phyloP scores from a whole-genome alignment of 2,329 filamentous ascomycete species.

The Fusarium proliferatum region DNA sequence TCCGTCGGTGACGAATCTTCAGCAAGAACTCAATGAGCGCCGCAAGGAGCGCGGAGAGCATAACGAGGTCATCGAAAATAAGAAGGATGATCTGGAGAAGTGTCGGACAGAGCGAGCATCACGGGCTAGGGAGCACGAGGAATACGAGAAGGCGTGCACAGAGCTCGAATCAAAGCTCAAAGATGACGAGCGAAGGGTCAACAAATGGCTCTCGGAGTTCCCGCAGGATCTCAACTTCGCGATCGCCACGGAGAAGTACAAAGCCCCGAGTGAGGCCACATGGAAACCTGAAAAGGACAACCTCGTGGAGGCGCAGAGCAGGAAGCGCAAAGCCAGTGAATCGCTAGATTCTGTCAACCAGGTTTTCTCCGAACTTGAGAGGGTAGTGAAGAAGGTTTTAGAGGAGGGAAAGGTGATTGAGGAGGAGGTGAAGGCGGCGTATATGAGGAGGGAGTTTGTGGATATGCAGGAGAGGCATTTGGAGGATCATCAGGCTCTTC shows the following conservation, averaged over 20 bases:
- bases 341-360: not conserved
- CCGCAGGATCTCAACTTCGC: not conserved
- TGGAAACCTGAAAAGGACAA: not conserved
- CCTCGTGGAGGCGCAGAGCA: not conserved
- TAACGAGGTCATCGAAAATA: not conserved
- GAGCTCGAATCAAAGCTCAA: not conserved
- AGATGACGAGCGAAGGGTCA: not conserved
- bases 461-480: not conserved
- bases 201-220: not conserved
- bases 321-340: not conserved
- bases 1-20: not conserved
- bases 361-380: not conserved
- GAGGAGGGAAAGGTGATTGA: not conserved
- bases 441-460: not conserved
- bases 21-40: too few relatives aligned
- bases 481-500: not conserved
- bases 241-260: not conserved
- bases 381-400: not conserved
- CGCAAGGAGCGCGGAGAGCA: not conserved
- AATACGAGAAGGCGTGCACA: not conserved
- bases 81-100: not conserved
- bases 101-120: too few relatives aligned
- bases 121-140: not conserved
- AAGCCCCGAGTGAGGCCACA: not conserved
- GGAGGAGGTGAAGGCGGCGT: not conserved